Percentiles rank a stretch among this genome's conserved stretches.
Evolutionary conservation across 495 filamentous ascomycete genomes (phyloP).

Genomic region (Talaromyces thailandensis): DNA sequence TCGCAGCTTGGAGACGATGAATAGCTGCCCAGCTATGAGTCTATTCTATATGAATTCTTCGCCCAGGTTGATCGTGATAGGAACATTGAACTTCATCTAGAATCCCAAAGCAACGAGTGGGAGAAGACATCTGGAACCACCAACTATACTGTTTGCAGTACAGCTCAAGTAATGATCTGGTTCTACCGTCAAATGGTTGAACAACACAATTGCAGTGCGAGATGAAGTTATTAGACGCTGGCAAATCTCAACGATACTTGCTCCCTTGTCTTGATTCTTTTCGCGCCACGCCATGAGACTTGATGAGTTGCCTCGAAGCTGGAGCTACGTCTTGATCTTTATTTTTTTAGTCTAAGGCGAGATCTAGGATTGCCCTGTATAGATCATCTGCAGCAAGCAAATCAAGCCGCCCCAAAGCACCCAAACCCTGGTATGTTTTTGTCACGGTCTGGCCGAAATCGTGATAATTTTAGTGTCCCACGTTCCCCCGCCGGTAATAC

Average conservation of each 20-base stretch:
- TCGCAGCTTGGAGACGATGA: background rate
- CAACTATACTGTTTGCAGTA: background rate
- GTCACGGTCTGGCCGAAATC: background rate
- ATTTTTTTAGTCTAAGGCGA: background rate
- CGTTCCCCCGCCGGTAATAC: background rate
- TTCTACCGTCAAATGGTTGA: too few relatives aligned
- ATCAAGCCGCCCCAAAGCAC: background rate
- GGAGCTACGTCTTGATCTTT: background rate
- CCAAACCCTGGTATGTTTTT: background rate
- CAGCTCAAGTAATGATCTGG: background rate
- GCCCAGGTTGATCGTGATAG: background rate
- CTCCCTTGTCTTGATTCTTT: background rate
- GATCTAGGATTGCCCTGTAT: background rate
- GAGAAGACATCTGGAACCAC: too few relatives aligned
- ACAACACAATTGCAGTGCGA: too few relatives aligned
- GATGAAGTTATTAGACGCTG: too few relatives aligned
- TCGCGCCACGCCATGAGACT: background rate
- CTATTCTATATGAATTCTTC: background rate
- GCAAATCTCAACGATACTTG: background rate
- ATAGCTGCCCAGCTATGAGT: background rate
- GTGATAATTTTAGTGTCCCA: background rate
- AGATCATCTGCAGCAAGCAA: background rate
- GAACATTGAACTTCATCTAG: background rate
- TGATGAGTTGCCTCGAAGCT: background rate
- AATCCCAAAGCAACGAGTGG: too few relatives aligned